phyloP scores from a whole-genome alignment of 1,284 basidiomycete species.

The Tausonia pullulans region DNA sequence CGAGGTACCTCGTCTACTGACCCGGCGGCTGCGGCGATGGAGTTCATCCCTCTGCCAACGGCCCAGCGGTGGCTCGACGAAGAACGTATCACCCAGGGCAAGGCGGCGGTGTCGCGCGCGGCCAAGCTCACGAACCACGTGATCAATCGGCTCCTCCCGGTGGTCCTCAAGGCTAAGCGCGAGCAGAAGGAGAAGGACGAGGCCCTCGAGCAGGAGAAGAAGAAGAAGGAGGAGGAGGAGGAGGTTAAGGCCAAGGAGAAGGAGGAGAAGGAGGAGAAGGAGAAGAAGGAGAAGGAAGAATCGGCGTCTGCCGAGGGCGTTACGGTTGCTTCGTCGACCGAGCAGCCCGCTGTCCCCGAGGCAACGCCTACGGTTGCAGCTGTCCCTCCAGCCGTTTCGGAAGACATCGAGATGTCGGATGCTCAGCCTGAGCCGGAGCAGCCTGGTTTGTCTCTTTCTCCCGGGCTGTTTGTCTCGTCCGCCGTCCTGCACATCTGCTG shows the following conservation, averaged over 20 bases:
- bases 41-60: constrained; percentile 57
- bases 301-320: not conserved
- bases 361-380: not conserved
- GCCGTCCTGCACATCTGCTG: not conserved
- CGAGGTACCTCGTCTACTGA: constrained; percentile 20
- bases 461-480: not conserved
- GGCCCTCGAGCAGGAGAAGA: constrained; percentile 24
- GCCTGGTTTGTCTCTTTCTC: not conserved
- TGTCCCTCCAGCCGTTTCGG: not conserved
- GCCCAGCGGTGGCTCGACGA: constrained; percentile 87
- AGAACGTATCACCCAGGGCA: constrained; percentile 64
- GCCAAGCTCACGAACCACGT: constrained; percentile 61
- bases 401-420: not conserved
- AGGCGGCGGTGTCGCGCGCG: constrained; percentile 56
- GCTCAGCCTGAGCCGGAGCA: not conserved
- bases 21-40: constrained; percentile 36
- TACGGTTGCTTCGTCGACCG: not conserved
- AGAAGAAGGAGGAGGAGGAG: not conserved
- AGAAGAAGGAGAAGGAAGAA: constrained; percentile 35
- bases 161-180: constrained; percentile 50
- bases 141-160: constrained; percentile 66
- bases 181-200: constrained; percentile 35
- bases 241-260: constrained; percentile 19
- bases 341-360: too few species aligned
- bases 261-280: constrained; percentile 30